A percentile compares a stretch with the other conserved stretches of the same genome.
Evolutionary conservation across 371 early-diverging fungal species (phyloP).

Genomic region (Choanephora cucurbitarum): DNA sequence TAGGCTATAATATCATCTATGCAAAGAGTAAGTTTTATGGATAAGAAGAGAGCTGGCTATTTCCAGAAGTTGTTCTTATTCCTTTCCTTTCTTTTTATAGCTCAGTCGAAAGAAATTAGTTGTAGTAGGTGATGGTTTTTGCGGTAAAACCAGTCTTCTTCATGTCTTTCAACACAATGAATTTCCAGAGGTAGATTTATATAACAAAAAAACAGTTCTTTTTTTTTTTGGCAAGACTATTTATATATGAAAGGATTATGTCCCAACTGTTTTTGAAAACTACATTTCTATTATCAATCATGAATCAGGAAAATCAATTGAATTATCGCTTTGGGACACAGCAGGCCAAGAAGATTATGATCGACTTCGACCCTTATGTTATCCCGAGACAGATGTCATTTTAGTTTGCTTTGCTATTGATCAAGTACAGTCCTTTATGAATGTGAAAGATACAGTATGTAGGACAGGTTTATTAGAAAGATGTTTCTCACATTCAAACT

Average conservation of each 20-base stretch:
- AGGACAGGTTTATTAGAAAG: too few species aligned
- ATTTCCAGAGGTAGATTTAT: slow-evolving; percentile 57
- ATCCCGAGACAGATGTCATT: slow-evolving; percentile 51
- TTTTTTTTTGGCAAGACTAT: too few species aligned
- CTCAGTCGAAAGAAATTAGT: slow-evolving; percentile 60
- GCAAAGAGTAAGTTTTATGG: neutral
- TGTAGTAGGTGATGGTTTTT: slow-evolving; percentile 74
- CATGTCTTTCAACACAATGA: slow-evolving; percentile 59
- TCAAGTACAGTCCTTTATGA: slow-evolving; percentile 42
- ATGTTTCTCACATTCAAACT: neutral
- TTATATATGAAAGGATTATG: slow-evolving; percentile 27
- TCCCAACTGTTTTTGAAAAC: slow-evolving; percentile 80
- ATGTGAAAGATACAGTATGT: slow-evolving; percentile 32
- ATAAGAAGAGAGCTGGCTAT: too few species aligned
- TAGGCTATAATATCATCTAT: neutral
- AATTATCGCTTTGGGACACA: slow-evolving; percentile 87
- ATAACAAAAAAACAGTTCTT: neutral
- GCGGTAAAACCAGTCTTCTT: slow-evolving; percentile 69
- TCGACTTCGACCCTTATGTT: slow-evolving; percentile 47
- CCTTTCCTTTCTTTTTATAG: slow-evolving; percentile 2
- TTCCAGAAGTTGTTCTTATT: neutral
- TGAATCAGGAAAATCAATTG: slow-evolving; percentile 73
- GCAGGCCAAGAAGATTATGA: slow-evolving; percentile 70
- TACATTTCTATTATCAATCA: slow-evolving; percentile 74
- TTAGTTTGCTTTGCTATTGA: slow-evolving; percentile 54